Conservation (phyloP, 1,284 basidiomycete genomes). For the Volvariella volvacea region DNA sequence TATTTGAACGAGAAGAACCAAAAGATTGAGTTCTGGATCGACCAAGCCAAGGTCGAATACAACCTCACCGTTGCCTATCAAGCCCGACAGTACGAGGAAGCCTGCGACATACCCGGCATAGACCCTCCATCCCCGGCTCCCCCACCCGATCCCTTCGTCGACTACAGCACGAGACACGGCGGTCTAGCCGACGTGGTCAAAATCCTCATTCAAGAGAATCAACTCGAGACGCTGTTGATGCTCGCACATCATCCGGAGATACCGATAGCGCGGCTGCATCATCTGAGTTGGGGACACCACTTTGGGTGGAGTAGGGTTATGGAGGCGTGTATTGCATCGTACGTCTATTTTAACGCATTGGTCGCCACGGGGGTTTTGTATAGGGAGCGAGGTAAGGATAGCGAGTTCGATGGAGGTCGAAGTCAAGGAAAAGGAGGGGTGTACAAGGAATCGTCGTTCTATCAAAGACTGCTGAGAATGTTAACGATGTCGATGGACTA, state of each 20-base stretch:
- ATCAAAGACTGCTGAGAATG: conserved; percentile 11
- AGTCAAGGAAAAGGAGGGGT: conserved; percentile 13
- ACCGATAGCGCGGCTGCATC: conserved; percentile 16
- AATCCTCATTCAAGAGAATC: conserved; percentile 23
- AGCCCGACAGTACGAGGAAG: too few species aligned
- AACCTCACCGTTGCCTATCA: background rate
- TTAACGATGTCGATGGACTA: conserved; percentile 16
- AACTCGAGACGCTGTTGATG: conserved; percentile 23
- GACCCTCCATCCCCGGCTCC: too few species aligned
- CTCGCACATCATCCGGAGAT: conserved; percentile 26
- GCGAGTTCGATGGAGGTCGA: too few species aligned
- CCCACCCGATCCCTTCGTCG: too few species aligned
- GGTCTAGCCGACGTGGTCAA: conserved; percentile 26
- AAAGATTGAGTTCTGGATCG: conserved; percentile 23
- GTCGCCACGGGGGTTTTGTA: conserved; percentile 17
- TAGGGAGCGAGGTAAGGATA: too few species aligned
- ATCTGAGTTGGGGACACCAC: conserved; percentile 21
- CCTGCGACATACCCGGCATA: too few species aligned
- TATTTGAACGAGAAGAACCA: conserved; percentile 21
- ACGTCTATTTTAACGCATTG: conserved; percentile 26
- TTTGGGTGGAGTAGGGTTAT: conserved; percentile 23
- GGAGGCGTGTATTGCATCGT: conserved; percentile 19
- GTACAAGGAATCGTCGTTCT: conserved; percentile 14
- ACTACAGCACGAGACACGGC: conserved; percentile 15
- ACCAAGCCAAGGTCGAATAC: conserved; percentile 3